Base-by-base conservation (phyloP, 164 flowering plant genomes). In the Liquidambar formosana region DNA sequence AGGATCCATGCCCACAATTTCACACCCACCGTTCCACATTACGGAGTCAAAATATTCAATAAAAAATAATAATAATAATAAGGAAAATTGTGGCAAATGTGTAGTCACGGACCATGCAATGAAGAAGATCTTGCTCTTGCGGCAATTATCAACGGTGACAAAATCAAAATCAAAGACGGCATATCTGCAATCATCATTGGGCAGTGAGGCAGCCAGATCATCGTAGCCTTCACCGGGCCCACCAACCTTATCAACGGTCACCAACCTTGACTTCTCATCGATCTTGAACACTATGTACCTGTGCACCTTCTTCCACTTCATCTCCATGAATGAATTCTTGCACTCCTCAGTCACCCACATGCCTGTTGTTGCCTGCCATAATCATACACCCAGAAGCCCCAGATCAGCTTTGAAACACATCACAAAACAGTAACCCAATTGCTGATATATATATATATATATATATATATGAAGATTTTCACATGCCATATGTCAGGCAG, bases 91-190 rank as follows among this genome's bases (percentile, higher is more conserved):
- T n/a, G n/a, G n/a, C n/a, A 43, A 54, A 57, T 28, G 52, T 28
- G 38, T 6, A 5, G 57, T 0, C 22, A 73, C 86, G 15, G 27
- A 94, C 99, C 99, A 92, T 21, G 96, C 93, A 57, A 94, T 94
- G 88, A 94, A 94, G 90, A 94, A 94, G 87, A 88, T 92, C 89
- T 91, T 92, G 97, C 97, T 90, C 80, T 86, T 94, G 71, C 89
- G 84, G 80, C 97, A 94, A 27, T 92, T 94, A 68, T 94, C 98
- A 13, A 84, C 93, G 33, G 97, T 88, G 65, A 94, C 93, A 26
- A 92, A 94, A 53, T 94, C 98, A 65, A 92, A 94, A 64, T 94
- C 99, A 47, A 90, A 92, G 66, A 94, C 97, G 15, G 97, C 99
- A 61, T 92, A 94, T 19, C 99, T 84, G 76, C 99, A 94, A 58